Conservation (phyloP, 2,329 filamentous ascomycete species). For the Fusarium xylarioides region DNA sequence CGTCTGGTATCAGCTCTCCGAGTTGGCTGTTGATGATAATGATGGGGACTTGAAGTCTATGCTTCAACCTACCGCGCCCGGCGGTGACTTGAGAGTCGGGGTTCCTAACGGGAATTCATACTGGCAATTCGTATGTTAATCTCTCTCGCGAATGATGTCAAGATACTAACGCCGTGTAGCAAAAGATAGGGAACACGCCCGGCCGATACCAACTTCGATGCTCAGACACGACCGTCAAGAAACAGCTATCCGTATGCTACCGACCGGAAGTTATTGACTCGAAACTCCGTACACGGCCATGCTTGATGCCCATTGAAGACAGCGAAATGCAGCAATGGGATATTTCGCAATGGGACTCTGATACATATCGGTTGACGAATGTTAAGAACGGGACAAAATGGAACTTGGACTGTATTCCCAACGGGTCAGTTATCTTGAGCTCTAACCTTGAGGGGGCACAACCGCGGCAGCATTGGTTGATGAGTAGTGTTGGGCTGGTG, state of each 20-base stretch:
- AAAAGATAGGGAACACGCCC: conserved; percentile 37
- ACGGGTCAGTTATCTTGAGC: conserved; percentile 46
- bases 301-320: conserved; percentile 40
- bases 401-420: conserved; percentile 47
- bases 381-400: conserved; percentile 46
- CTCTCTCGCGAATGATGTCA: accelerated
- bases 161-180: conserved; percentile 23
- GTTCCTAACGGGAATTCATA: neutral
- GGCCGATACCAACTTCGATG: conserved; percentile 48
- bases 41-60: conserved; percentile 31
- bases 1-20: conserved; percentile 49
- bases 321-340: conserved; percentile 48
- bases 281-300: conserved; percentile 42
- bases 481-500: conserved; percentile 44
- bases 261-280: conserved; percentile 33
- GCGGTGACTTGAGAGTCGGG: conserved; percentile 38
- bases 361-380: conserved; percentile 46
- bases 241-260: conserved; percentile 47
- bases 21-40: conserved; percentile 47
- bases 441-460: conserved; percentile 38
- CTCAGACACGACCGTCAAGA: conserved; percentile 39
- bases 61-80: conserved; percentile 27
- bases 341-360: conserved; percentile 42
- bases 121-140: conserved; percentile 26
- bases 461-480: conserved; percentile 48